A percentile compares a stretch with the other conserved stretches of the same genome.
These are phyloP conservation scores for Quercus phellos DNA, from an alignment of 331 rosid species.

Conservation along the genomic window DNA sequence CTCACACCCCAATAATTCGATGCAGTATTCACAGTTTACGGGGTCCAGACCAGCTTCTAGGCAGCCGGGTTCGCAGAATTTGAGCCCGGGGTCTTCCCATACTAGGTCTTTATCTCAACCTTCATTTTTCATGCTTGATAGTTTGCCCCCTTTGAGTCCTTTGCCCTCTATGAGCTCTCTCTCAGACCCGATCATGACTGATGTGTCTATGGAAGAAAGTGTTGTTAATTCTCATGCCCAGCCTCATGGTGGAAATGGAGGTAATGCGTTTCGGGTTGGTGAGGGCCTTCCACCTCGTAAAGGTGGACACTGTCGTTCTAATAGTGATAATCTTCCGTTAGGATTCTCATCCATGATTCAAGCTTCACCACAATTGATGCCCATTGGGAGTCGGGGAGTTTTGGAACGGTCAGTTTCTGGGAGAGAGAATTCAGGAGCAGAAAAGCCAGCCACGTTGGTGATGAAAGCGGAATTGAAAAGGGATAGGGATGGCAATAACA, in stretches of 20 bases:
- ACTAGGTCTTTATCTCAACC: constrained; percentile 70
- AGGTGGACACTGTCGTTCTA: constrained; percentile 66
- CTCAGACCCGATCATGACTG: constrained; percentile 38
- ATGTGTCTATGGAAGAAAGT: constrained; percentile 56
- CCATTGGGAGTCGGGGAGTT: constrained; percentile 29
- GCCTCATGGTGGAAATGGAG: constrained; percentile 20
- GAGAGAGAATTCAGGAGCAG: constrained; percentile 36
- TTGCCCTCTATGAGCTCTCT: constrained; percentile 30
- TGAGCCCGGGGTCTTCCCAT: constrained; percentile 51
- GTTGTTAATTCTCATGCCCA: constrained; percentile 39
- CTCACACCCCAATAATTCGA: constrained; percentile 49
- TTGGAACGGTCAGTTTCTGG: constrained; percentile 33
- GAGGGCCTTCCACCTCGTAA: constrained; percentile 73
- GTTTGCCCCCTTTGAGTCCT: constrained; percentile 79
- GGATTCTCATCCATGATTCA: constrained; percentile 57
- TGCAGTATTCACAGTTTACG: constrained; percentile 36
- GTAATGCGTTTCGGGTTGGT: constrained; percentile 40
- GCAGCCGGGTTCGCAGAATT: constrained; percentile 40
- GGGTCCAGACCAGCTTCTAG: constrained; percentile 36
- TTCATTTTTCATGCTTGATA: constrained; percentile 48
- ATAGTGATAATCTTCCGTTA: constrained; percentile 58
- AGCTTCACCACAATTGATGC: constrained; percentile 45
- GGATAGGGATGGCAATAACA: constrained; percentile 28
- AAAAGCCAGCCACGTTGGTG: constrained; percentile 52
- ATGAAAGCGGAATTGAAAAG: constrained; percentile 24